phyloP scores from a whole-genome alignment of 495 filamentous ascomycete genomes.

The Aspergillus hancockii region DNA sequence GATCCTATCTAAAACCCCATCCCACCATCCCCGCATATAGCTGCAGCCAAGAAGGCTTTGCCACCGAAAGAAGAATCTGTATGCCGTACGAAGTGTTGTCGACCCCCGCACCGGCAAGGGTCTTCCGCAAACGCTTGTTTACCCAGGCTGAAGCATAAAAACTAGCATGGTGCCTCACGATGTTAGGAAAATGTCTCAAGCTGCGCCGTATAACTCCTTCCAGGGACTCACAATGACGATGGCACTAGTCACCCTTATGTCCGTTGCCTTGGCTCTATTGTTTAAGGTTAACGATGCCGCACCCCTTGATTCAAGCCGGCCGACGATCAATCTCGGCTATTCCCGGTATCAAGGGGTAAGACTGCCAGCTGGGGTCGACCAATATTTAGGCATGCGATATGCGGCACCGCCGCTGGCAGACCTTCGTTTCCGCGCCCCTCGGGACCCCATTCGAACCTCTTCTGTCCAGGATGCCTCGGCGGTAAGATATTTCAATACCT shows the following conservation, averaged over 20 bases:
- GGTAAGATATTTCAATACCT: constrained; percentile 18
- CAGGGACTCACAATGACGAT: not conserved
- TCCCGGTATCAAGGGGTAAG: constrained; percentile 36
- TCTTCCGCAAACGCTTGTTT: no score
- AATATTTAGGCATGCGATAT: constrained; percentile 64
- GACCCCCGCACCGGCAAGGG: no score
- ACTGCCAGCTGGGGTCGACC: constrained; percentile 44
- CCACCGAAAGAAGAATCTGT: no score
- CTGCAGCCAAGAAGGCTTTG: no score
- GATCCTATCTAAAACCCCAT: no score
- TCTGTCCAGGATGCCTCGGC: constrained; percentile 40
- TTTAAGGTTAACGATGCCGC: not conserved
- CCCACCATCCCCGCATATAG: no score
- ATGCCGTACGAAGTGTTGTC: no score
- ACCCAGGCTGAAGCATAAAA: no score
- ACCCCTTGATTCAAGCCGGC: not conserved
- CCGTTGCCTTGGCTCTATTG: not conserved
- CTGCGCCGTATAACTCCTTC: no score
- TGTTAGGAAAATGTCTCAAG: no score
- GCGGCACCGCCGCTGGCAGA: constrained; percentile 55
- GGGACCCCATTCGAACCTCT: constrained; percentile 40
- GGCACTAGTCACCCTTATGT: not conserved
- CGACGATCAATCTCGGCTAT: constrained; percentile 40
- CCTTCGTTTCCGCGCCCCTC: constrained; percentile 55
- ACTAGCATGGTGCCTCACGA: no score